A percentile compares a stretch with the other conserved stretches of the same genome.
These are phyloP conservation scores for Tolypocladium sp. DNA, from an alignment of 2,329 filamentous ascomycete species.

Conservation along the genomic window DNA sequence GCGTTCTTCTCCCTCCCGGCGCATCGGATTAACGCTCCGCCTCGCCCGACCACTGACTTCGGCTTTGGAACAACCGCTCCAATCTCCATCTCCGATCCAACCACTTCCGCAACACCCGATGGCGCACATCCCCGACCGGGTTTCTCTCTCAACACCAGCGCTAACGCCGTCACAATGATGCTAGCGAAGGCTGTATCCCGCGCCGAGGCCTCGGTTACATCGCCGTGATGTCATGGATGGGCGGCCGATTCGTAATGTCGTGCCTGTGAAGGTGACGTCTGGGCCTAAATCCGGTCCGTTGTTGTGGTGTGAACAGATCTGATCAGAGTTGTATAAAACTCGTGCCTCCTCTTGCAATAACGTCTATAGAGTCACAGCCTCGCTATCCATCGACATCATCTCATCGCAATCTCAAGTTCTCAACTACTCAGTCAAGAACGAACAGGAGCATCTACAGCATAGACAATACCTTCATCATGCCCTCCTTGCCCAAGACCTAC, in stretches of 20 bases:
- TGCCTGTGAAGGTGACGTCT: neutral
- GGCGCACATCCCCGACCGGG: neutral
- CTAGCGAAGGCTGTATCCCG: neutral
- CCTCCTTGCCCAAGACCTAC: conserved; percentile 53
- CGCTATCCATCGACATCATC: neutral
- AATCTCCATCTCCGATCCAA: neutral
- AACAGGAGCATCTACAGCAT: no score
- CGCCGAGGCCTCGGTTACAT: neutral
- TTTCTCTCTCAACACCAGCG: neutral
- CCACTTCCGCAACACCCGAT: neutral
- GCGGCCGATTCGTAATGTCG: neutral
- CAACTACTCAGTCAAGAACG: neutral
- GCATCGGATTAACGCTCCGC: neutral
- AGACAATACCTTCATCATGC: conserved; percentile 13
- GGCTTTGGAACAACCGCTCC: neutral
- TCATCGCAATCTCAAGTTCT: neutral
- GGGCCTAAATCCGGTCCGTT: neutral
- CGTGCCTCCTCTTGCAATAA: neutral
- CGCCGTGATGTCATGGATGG: neutral
- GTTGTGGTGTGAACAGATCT: neutral
- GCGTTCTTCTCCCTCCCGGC: neutral
- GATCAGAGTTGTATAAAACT: neutral
- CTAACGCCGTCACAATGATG: neutral
- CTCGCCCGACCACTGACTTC: neutral
- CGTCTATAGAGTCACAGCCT: neutral